Conservation (phyloP, 1,284 basidiomycete genomes). For the Melampsora larici-populina region DNA sequence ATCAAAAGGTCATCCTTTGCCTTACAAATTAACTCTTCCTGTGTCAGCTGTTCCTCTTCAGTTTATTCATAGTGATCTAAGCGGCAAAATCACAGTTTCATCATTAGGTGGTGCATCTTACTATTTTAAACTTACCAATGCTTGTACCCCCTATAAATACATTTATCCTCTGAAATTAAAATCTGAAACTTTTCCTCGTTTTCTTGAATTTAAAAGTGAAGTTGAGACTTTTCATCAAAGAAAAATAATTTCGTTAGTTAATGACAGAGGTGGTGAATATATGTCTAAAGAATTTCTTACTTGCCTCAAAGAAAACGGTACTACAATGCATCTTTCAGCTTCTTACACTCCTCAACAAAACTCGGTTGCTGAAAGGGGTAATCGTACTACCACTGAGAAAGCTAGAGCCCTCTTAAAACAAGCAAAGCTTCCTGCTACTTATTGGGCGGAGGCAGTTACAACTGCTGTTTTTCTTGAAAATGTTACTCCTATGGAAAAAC, state of each 20-base stretch:
- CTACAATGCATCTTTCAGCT: too few species aligned
- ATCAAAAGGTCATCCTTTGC: background rate
- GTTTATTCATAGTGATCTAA: background rate
- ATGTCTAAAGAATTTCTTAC: too few species aligned
- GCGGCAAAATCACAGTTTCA: background rate
- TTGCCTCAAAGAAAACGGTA: too few species aligned
- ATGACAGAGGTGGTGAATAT: too few species aligned
- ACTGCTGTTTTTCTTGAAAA: conserved; percentile 3
- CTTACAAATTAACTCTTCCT: background rate
- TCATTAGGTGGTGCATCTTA: too few species aligned
- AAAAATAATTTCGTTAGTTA: conserved; percentile 1
- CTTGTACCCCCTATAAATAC: background rate
- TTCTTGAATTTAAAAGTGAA: background rate
- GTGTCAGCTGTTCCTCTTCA: background rate
- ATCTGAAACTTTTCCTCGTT: conserved; percentile 17
- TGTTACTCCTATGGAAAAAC: background rate
- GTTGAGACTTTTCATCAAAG: background rate
- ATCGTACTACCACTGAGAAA: conserved; percentile 15
- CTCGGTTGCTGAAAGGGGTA: too few species aligned
- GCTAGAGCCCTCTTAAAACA: conserved; percentile 17
- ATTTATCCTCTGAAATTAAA: conserved; percentile 13
- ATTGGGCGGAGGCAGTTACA: background rate
- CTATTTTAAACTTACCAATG: background rate
- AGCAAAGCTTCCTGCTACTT: background rate
- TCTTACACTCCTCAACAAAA: too few species aligned